A percentile compares a stretch with the other conserved stretches of the same genome.
Evolutionary conservation across 768 basidiomycete species (phyloP).

Genomic region (Chalciporus sphaerocephalus): DNA sequence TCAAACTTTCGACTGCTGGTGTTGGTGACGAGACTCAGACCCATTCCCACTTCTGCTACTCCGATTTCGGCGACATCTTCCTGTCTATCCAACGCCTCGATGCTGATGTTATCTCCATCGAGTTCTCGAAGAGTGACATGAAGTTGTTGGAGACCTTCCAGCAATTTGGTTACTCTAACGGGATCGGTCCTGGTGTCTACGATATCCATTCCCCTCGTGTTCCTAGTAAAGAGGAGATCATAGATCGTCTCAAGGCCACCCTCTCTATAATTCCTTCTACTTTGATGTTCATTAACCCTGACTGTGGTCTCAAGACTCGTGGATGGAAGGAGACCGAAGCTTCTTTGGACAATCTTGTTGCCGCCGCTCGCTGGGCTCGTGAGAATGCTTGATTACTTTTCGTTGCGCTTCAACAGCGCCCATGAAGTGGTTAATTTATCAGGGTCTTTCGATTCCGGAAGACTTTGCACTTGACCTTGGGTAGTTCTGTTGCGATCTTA

Average conservation of each 20-base stretch:
- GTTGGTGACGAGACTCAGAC: constrained; percentile 92
- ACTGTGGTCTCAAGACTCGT: constrained; percentile 98
- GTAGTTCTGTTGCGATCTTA: constrained; percentile 44
- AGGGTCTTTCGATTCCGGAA: constrained; percentile 25
- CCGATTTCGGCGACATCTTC: constrained; percentile 99
- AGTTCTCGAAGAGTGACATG: constrained; percentile 98
- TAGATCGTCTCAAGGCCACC: constrained; percentile 84
- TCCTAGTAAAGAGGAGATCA: constrained; percentile 89
- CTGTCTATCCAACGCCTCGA: constrained; percentile 94
- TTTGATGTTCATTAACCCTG: constrained; percentile 91
- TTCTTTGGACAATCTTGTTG: constrained; percentile 80
- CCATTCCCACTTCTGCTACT: constrained; percentile 99
- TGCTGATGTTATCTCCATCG: constrained; percentile 98
- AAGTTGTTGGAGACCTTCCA: constrained; percentile 95
- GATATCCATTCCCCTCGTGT: constrained; percentile 99
- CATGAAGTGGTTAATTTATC: constrained; percentile 62
- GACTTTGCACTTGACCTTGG: constrained; percentile 48
- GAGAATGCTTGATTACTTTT: constrained; percentile 57
- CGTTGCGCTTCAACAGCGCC: constrained; percentile 90
- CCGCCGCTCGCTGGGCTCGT: constrained; percentile 92
- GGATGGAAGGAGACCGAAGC: constrained; percentile 98
- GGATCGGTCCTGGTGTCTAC: constrained; percentile 97
- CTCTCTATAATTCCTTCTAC: constrained; percentile 74
- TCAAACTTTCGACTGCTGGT: constrained; percentile 95
- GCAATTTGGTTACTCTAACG: constrained; percentile 91